Evolutionary conservation across 2,329 filamentous ascomycete species (phyloP), one percentile per base, ranked within the genome.

Genomic region (Fusarium proliferatum): DNA sequence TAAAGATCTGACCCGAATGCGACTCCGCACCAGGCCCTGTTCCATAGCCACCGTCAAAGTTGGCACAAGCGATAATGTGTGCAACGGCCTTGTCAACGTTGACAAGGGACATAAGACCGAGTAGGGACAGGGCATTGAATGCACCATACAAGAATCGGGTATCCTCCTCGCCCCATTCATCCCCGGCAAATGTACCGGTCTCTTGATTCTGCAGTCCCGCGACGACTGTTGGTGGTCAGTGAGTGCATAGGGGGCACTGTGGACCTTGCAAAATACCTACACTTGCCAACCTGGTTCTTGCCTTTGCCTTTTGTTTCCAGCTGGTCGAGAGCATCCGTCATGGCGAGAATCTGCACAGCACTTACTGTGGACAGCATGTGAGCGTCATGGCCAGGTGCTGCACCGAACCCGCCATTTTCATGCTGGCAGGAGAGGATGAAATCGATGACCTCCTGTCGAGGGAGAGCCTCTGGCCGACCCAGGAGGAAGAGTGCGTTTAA

Each of bases 321-420:
- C 76, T 96, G 93, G 70, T 92, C 92, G 76, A 98, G 87, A 34
- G 93, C 96, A 83, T 97, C 93, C 34, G 97, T 85, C 80, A 93
- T 94, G 75, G 93, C 94, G 58, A 99, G 88, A 76, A 98, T 95
- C 85, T 99, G 96, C 77, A 99, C 92, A 60, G 94, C 95, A 84
- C 95, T 98, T 80, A 96, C 93, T 61, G 96, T 99, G 81, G 96
- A 98, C 59, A 98, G 89, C 90, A 99, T 94, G 82, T 99, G 96
- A 33, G 96, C 91, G 84, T 99, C 96, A 81, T 99, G 96, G 10
- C 94, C 93, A 1, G 96, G 96, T 17, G 96, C 95, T 61, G 96
- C 95, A 53, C 95, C 95, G 80, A 99, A 98, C 19, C 96, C 96
- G 55, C 96, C 96, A 79, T 88, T 93, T 2, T 94, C 91, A 80